Base-by-base conservation (phyloP, 768 basidiomycete species). In the Gloeostereum incarnatum region DNA sequence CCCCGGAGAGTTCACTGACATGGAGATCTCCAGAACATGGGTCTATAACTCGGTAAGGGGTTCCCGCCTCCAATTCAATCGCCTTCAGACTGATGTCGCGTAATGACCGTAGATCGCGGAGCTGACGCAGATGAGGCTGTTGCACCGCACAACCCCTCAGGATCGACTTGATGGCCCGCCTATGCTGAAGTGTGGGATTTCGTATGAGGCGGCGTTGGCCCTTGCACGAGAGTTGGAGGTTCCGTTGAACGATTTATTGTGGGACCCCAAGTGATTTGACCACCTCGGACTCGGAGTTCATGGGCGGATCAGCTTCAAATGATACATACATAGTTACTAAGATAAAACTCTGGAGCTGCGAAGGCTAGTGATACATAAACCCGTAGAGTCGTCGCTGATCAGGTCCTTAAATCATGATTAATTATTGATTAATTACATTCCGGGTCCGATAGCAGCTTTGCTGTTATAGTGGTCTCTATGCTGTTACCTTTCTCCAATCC, bases 1-100 rank as follows among this genome's bases (percentile, higher is more conserved):
- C 25, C 71, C 78, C 1, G 84, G 83, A 3, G 83, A 86, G 46
- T 70, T 80, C 27, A 81, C 82, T 0, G 85, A 88, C 50, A 76
- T 76, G 69, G 86, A 88, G 48, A 67, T 76, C 10, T 59, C 70
- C 11, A 63, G 82, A 21, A 69, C 81, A 5, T 72, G 75, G 4
- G 57, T 83, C 2, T 73, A 70, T 41, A 67, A 69, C 11, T 61
- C 69, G 27, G 86, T 87, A 47, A 20, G 80, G 21, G 26, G 31
- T 5, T 24, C 26, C 42, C 33, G 40, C 38, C 31, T 26, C 17
- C 21, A 24, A 35, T 24, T 40, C 7, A 27, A 34, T 25, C 27
- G 6, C 19, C 29, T 33, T 33, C 31, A 39, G 16, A 40, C 29
- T 30, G 31, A 13, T 6, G 41, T 31, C 18, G 37, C 39, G 9